Conservation (phyloP, 2,329 filamentous ascomycete genomes). For the Aureobasidium pullulans region DNA sequence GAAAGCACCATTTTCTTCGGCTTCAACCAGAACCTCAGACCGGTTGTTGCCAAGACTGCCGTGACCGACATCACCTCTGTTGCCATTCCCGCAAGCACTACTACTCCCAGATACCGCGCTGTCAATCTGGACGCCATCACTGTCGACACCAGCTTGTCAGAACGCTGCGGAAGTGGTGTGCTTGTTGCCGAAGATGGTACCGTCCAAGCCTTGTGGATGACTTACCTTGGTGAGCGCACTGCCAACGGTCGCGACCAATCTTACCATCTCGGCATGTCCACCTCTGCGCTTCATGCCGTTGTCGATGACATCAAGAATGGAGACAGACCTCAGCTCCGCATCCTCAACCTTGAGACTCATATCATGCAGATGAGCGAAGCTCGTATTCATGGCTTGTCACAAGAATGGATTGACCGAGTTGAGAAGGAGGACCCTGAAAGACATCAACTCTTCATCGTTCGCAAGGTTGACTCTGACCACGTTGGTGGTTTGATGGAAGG, state of each 20-base stretch:
- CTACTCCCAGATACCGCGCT: constrained; percentile 85
- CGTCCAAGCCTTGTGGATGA: constrained; percentile 93
- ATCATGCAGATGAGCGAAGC: constrained; percentile 96
- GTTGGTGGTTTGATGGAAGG: constrained; percentile 71
- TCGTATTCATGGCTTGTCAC: constrained; percentile 91
- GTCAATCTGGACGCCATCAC: constrained; percentile 96
- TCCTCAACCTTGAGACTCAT: constrained; percentile 89
- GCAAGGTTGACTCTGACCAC: constrained; percentile 68
- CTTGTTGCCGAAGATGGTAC: constrained; percentile 83
- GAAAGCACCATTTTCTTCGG: constrained; percentile 94
- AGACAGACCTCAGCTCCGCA: constrained; percentile 71
- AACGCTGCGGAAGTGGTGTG: constrained; percentile 90
- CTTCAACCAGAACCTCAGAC: constrained; percentile 92
- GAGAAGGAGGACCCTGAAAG: constrained; percentile 81
- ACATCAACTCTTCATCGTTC: constrained; percentile 97
- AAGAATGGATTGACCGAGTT: constrained; percentile 91
- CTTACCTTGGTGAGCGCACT: constrained; percentile 86
- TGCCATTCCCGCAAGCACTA: constrained; percentile 86
- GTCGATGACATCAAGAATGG: constrained; percentile 77
- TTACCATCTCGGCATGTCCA: constrained; percentile 88
- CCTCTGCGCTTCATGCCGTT: constrained; percentile 82
- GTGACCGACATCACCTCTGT: constrained; percentile 97
- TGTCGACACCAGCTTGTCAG: constrained; percentile 84
- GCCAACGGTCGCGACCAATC: constrained; percentile 82
- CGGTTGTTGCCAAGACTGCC: constrained; percentile 87